Evolutionary conservation across 345 rosid species (phyloP).

Genomic region (Nasturtium officinale): DNA sequence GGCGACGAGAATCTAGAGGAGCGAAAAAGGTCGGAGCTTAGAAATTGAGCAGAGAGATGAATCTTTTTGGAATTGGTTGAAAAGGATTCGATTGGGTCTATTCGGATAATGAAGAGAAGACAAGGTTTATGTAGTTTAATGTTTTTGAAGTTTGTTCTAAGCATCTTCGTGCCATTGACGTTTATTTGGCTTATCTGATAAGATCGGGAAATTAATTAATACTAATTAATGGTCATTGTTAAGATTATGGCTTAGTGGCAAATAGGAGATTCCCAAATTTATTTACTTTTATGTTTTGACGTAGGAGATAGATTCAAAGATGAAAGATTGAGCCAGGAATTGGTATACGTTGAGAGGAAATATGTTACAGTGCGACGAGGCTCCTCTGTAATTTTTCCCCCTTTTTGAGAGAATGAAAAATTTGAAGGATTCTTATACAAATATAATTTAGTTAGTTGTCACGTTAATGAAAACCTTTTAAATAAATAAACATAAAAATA

Average conservation of each 20-base stretch:
- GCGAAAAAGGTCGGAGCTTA: constrained; percentile 35
- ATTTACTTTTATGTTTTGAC: neutral
- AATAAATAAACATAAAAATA: constrained; percentile 2
- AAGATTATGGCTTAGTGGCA: constrained; percentile 16
- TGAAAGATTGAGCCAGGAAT: too few relatives aligned
- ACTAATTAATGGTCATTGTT: neutral
- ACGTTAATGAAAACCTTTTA: neutral
- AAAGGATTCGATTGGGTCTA: constrained; percentile 40
- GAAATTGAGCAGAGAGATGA: constrained; percentile 33
- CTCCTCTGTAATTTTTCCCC: too few relatives aligned
- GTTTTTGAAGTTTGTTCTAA: constrained; percentile 25
- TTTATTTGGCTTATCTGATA: constrained; percentile 29
- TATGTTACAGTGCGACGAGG: neutral
- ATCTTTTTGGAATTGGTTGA: constrained; percentile 41
- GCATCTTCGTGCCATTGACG: constrained; percentile 29
- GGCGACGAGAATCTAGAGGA: constrained; percentile 39
- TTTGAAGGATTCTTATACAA: too few relatives aligned
- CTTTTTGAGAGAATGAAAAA: too few relatives aligned
- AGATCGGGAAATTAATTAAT: constrained; percentile 11
- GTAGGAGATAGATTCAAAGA: neutral
- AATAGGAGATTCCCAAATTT: neutral
- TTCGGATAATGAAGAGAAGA: constrained; percentile 33
- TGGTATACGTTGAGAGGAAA: too few relatives aligned
- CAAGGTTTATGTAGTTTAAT: neutral
- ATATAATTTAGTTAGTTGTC: too few relatives aligned